A percentile compares a stretch with the other conserved stretches of the same genome.
Conservation (phyloP, 75 land plant species). For the Pseudotsuga menziesii region DNA sequence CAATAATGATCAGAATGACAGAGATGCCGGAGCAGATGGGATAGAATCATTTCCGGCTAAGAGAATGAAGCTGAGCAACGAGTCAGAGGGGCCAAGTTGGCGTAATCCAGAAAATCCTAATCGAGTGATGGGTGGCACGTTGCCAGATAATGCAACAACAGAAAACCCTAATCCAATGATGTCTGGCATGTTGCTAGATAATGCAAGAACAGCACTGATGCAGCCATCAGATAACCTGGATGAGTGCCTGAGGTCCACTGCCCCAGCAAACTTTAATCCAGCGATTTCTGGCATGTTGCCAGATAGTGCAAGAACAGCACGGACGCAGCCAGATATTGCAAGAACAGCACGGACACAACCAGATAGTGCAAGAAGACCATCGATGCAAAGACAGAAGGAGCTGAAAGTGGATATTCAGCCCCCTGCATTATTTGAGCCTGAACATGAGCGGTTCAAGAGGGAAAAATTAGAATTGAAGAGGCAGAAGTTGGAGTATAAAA, state of each 20-base stretch:
- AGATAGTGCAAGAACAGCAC: too few species aligned
- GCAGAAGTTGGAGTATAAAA: conserved; percentile 49
- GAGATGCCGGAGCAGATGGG: neutral
- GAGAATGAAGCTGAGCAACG: neutral
- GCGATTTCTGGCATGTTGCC: too few species aligned
- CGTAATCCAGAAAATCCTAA: too few species aligned
- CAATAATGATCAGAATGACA: neutral
- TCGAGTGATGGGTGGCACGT: too few species aligned
- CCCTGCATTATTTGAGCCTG: conserved; percentile 54
- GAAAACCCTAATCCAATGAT: neutral
- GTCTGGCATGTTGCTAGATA: neutral
- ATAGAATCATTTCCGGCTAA: neutral
- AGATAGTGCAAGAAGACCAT: too few species aligned
- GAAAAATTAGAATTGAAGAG: conserved; percentile 55
- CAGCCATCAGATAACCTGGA: too few species aligned
- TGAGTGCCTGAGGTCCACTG: too few species aligned
- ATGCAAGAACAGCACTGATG: too few species aligned
- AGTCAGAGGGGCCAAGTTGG: neutral
- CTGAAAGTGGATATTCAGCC: conserved; percentile 24
- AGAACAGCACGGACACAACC: conserved; percentile 17
- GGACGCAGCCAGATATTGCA: conserved; percentile 19
- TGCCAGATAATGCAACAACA: too few species aligned
- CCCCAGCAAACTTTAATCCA: too few species aligned
- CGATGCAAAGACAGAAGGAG: too few species aligned
- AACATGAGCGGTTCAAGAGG: conserved; percentile 65